phyloP scores from a whole-genome alignment of 805 yeast genomes.

The Yarrowia bubula region DNA sequence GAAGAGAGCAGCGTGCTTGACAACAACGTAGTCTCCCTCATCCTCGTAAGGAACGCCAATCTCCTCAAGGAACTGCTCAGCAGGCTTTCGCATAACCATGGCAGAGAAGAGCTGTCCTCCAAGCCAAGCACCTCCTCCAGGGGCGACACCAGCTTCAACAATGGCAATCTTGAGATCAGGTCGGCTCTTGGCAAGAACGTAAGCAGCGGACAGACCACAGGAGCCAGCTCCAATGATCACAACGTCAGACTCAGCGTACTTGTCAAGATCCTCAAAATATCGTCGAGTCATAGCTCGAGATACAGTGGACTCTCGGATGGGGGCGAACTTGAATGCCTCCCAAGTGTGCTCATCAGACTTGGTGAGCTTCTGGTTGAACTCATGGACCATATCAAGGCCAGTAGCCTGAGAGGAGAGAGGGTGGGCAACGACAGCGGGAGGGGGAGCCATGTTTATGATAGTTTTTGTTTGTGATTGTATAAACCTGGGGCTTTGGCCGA shows the following conservation, averaged over 20 bases:
- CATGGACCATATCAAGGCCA: constrained; percentile 20
- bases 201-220: constrained; percentile 75
- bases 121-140: constrained; percentile 79
- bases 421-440: constrained; percentile 19
- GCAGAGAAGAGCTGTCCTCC: constrained; percentile 77
- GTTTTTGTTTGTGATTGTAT: background rate
- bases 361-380: constrained; percentile 24
- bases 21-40: constrained; percentile 77
- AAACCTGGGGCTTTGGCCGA: background rate
- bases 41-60: constrained; percentile 67
- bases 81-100: constrained; percentile 77
- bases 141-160: constrained; percentile 70
- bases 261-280: constrained; percentile 69
- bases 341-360: constrained; percentile 46
- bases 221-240: constrained; percentile 79
- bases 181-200: constrained; percentile 65
- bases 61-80: constrained; percentile 65
- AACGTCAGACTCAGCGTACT: constrained; percentile 70
- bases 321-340: constrained; percentile 65
- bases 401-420: constrained; percentile 13
- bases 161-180: constrained; percentile 74
- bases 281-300: constrained; percentile 78
- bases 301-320: constrained; percentile 74
- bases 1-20: constrained; percentile 76
- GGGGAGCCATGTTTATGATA: background rate